Evolutionary conservation across 495 filamentous ascomycete species (phyloP), one percentile per base, ranked within the genome.

Genomic region (Tuber melanosporum): DNA sequence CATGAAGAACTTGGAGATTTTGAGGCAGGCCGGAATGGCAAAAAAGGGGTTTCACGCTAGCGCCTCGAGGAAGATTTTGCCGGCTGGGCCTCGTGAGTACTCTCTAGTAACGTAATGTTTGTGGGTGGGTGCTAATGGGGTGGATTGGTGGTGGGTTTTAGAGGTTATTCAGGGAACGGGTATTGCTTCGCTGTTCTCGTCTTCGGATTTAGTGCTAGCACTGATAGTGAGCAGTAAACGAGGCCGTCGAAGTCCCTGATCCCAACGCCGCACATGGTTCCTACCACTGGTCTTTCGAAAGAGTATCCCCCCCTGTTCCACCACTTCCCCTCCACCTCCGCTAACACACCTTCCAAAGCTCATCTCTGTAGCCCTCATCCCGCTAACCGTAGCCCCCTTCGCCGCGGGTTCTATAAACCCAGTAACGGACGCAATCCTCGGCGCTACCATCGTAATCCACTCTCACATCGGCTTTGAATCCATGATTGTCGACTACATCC

Each of bases 251-350:
- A 42, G 84, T 98, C n/a, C 94, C 93, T 42, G 79, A 87, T 15
- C 80, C 92, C 57, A 89, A 88, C 73, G 90, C 94, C 22, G 86
- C 89, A 36, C 91, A 98, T 85, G 96, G 95, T 74, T 95, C 92
- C 85, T 98, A 98, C 88, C 95, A 99, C 88, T 99, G 95, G 95
- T 91, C 92, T 78, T 97, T 97, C 84, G 95, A 99, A 88, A 91
- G 95, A 69, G 91, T 91, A 84, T 71, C 85, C 82, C 44, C 62
- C 39, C 39, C 39, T 41, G 3, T 41, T 73, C 49, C 32, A 19
- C 20, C 46, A 36, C 71, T 22, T 26, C 43, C 9, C 19, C 14
- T 14, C 10, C 26, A 17, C 43, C n/a, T 72, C 44, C 44, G 32
- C 32, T n/a, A 69, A 69, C 39, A 69, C 39, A 41, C 42, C 20